A percentile compares a stretch with the other conserved stretches of the same genome.
These are phyloP conservation scores for Psidium friedrichsthalianum DNA, from an alignment of 345 rosid genomes.

Conservation along the genomic window DNA sequence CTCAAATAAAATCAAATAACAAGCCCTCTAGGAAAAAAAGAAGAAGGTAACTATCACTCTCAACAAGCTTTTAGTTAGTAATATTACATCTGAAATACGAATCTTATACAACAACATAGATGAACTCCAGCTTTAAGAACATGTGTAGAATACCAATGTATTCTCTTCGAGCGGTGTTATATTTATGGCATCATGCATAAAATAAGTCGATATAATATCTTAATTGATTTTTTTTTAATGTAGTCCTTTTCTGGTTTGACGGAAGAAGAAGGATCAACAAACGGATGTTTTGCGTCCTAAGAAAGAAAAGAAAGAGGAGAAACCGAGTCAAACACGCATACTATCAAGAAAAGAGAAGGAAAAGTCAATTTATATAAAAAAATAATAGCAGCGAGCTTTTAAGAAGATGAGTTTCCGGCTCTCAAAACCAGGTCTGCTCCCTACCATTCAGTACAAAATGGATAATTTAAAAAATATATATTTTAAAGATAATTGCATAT, in stretches of 20 bases:
- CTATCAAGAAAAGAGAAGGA: too few species aligned
- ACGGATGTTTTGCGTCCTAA: neutral
- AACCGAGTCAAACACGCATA: neutral
- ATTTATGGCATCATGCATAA: neutral
- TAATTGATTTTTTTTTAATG: too few species aligned
- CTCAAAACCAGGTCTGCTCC: too few species aligned
- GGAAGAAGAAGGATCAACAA: neutral
- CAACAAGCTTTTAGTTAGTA: neutral
- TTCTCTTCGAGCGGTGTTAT: neutral
- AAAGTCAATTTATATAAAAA: too few species aligned
- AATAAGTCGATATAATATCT: neutral
- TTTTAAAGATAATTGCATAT: too few species aligned
- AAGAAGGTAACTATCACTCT: neutral
- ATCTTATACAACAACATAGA: neutral
- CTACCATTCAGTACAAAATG: too few species aligned
- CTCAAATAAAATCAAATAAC: neutral
- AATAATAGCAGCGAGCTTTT: too few species aligned
- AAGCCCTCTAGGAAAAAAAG: neutral
- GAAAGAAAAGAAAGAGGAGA: neutral
- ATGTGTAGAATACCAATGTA: neutral
- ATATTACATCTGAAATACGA: neutral
- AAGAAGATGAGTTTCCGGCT: too few species aligned
- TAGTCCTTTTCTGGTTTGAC: neutral
- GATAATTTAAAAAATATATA: too few species aligned
- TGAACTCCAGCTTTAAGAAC: neutral